These are phyloP conservation scores for Teratosphaeria epicoccoides DNA, from an alignment of 2,329 filamentous ascomycete species.

Conservation along the genomic window DNA sequence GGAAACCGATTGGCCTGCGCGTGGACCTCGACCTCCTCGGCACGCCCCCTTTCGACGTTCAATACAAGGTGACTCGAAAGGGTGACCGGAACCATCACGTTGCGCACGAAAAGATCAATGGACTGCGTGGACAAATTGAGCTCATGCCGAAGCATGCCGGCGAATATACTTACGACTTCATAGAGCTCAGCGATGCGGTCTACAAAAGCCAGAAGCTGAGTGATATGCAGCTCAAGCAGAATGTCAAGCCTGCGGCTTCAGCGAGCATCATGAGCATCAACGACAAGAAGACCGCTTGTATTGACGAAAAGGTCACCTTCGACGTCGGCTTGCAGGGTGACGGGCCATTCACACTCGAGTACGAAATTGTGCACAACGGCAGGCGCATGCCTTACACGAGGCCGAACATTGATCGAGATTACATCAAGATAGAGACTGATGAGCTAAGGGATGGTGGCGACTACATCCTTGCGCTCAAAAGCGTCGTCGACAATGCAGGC, in stretches of 20 bases:
- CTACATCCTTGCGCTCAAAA: constrained; percentile 76
- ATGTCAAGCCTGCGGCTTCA: constrained; percentile 84
- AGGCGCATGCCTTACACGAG: constrained; percentile 63
- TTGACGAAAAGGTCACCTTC: constrained; percentile 68
- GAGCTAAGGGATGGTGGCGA: constrained; percentile 72
- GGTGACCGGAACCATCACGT: constrained; percentile 38
- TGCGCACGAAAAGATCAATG: constrained; percentile 50
- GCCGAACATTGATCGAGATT: constrained; percentile 50
- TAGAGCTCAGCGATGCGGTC: constrained; percentile 67
- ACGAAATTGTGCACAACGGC: constrained; percentile 83
- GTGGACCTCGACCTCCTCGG: constrained; percentile 85
- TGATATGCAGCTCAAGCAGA: constrained; percentile 60
- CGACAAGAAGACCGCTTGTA: constrained; percentile 57
- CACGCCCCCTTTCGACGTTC: constrained; percentile 79
- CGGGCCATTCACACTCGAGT: constrained; percentile 78
- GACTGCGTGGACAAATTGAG: constrained; percentile 72
- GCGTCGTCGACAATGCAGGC: constrained; percentile 72
- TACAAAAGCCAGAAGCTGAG: constrained; percentile 58
- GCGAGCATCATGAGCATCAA: constrained; percentile 54
- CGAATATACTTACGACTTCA: constrained; percentile 77
- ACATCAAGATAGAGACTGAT: constrained; percentile 64
- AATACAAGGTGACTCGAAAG: constrained; percentile 61
- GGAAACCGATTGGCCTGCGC: constrained; percentile 79
- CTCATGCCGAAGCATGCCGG: constrained; percentile 73
- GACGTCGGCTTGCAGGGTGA: constrained; percentile 70